Base-by-base conservation (phyloP, 2,329 filamentous ascomycete species). In the Sclerotinia subarctica region DNA sequence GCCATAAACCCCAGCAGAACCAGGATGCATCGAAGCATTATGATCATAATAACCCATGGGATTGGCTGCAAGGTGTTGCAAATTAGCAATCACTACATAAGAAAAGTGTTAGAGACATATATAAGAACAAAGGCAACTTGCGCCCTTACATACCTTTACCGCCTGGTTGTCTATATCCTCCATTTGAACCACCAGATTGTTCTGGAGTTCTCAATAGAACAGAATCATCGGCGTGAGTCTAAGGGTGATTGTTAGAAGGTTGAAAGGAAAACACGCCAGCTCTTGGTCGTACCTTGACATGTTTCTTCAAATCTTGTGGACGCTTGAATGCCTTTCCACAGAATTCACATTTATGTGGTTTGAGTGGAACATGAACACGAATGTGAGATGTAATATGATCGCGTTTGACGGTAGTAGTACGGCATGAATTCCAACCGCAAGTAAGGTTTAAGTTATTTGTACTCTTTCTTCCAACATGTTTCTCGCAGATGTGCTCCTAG, bases 331-430 rank as follows among this genome's bases (percentile, higher is more conserved):
- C 94, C 84, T 99, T 99, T 78, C 93, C 93, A 78, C 95, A 99
- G 81, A 97, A 96, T 78, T 97, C 94, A 80, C 95, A 99, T 82
- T 97, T 98, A 84, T 99, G 95, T 73, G 95, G 95, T 85, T 99
- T 99, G 70, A 99, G 84, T 0, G 95, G 95, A n/a, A 99, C 94
- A 79, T 99, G 95, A 66, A 98, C 95, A 72, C 95, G 92, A 76
- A 99, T 97, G 81, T 99, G 95, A 63, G 95, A 98, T 63, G 95
- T 99, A 81, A 99, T 99, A 82, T 99, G 95, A 77, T 98, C 95
- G 76, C 95, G 93, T 86, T 99, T 98, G 79, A 98, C 94, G 2
- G 94, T 98, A 59, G 94, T 97, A 29, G 94, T 98, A 72, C 93
- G 89, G 83, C 95, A 99, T 72, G 90, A 91, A 75, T 94, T 95